These are phyloP conservation scores for Dryas alaskensis DNA, from an alignment of 306 rosid genomes.

Conservation along the genomic window DNA sequence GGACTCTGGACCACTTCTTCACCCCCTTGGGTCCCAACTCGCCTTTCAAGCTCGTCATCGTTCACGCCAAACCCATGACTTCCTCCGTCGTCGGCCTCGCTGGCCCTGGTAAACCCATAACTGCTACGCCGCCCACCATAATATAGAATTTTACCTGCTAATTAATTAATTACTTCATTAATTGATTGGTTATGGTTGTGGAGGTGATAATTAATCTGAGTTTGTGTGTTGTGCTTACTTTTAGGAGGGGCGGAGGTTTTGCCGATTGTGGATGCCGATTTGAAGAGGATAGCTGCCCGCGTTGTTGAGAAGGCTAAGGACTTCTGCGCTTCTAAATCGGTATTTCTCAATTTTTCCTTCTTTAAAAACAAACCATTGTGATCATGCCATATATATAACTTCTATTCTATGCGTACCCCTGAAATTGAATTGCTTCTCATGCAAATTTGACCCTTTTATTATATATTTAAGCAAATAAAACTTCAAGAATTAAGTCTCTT, in stretches of 20 bases:
- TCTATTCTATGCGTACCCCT: background rate
- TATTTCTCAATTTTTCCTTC: background rate
- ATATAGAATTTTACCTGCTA: too few relatives aligned
- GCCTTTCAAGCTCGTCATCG: slow-evolving; percentile 57
- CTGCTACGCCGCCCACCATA: too few relatives aligned
- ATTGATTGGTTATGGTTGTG: background rate
- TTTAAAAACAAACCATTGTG: background rate
- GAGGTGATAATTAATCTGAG: background rate
- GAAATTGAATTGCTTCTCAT: background rate
- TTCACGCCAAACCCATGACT: slow-evolving; percentile 55
- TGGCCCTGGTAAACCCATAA: slow-evolving; percentile 57
- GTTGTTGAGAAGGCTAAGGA: slow-evolving; percentile 35
- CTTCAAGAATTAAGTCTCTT: background rate
- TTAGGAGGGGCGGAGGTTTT: slow-evolving; percentile 54
- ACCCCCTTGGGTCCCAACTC: background rate
- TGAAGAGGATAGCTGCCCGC: slow-evolving; percentile 37
- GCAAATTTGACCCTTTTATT: background rate
- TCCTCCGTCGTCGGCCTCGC: slow-evolving; percentile 43
- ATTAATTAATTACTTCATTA: background rate
- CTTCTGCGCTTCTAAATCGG: slow-evolving; percentile 45
- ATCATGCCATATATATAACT: background rate
- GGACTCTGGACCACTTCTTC: slow-evolving; percentile 64
- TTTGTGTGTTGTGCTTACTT: background rate
- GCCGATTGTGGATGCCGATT: slow-evolving; percentile 52
- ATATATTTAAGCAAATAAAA: too few relatives aligned